Evolutionary conservation across 2,329 filamentous ascomycete genomes (phyloP).

Genomic region (Didymella segeticola): DNA sequence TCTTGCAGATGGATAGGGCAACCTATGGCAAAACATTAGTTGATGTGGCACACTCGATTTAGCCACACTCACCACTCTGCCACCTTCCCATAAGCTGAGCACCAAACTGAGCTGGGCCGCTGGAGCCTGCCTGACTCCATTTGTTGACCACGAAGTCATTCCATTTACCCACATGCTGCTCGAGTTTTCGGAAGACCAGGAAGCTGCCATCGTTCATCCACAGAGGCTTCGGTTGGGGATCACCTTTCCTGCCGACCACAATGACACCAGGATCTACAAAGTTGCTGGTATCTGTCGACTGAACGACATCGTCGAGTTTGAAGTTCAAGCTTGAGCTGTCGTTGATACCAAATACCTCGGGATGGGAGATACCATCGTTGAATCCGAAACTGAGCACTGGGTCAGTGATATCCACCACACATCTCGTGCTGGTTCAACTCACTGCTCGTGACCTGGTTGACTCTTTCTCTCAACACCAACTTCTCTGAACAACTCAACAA

Average conservation of each 20-base stretch:
- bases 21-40: not conserved
- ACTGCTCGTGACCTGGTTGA: constrained; percentile 14
- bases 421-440: not conserved
- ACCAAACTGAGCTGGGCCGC: constrained; percentile 4
- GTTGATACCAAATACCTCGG: constrained; percentile 12
- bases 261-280: constrained; percentile 15
- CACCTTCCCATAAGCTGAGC: constrained; percentile 17
- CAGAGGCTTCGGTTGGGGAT: constrained; percentile 6
- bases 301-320: constrained; percentile 7
- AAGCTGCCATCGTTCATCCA: constrained; percentile 19
- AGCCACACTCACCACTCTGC: constrained; percentile 7
- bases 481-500: constrained; percentile 8
- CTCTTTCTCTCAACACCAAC: constrained; percentile 6
- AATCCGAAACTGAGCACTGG: constrained; percentile 5
- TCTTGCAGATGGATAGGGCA: constrained; percentile 9
- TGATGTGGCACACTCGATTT: not conserved
- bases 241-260: constrained; percentile 7
- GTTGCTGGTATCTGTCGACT: constrained; percentile 6
- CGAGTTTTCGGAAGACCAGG: constrained; percentile 15
- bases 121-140: constrained; percentile 8
- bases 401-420: not conserved
- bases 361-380: constrained; percentile 18
- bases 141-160: constrained; percentile 9
- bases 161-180: constrained; percentile 18
- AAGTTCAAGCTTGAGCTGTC: constrained; percentile 4